phyloP scores from a whole-genome alignment of 2,329 filamentous ascomycete genomes.

The Aspergillus sojae region DNA sequence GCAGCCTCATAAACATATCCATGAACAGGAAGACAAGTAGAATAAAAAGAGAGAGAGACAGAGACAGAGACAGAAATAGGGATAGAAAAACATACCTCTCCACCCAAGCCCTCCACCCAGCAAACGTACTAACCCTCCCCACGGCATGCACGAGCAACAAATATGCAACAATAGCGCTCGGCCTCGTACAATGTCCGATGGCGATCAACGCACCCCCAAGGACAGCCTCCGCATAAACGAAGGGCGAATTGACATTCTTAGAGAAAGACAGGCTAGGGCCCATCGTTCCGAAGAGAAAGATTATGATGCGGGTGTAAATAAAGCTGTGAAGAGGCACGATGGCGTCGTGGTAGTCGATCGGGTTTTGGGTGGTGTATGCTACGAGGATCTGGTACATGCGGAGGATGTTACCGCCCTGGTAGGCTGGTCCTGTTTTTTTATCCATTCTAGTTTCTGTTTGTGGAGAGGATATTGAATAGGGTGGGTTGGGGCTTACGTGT shows the following conservation, averaged over 20 bases:
- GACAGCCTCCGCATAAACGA: conserved; percentile 9
- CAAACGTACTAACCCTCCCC: conserved; percentile 1
- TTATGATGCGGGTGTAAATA: conserved; percentile 2
- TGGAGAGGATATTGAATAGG: neutral
- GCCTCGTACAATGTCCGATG: conserved; percentile 4
- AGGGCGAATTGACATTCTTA: conserved; percentile 9
- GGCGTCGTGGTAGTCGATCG: conserved; percentile 10
- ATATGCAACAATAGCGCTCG: neutral
- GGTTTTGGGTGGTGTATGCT: conserved; percentile 6
- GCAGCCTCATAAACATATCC: neutral
- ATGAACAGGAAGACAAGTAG: too few species aligned
- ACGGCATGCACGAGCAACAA: conserved; percentile 2
- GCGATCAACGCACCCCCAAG: conserved; percentile 7
- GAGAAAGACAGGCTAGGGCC: conserved; percentile 4
- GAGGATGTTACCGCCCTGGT: conserved; percentile 10
- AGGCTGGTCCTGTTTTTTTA: conserved; percentile 1
- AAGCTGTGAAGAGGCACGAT: conserved; percentile 11
- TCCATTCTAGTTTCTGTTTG: neutral
- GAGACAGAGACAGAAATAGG: too few species aligned
- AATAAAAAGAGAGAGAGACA: too few species aligned
- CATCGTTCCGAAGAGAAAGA: conserved; percentile 10
- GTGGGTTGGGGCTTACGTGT: conserved; percentile 1
- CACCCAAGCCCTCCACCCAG: neutral
- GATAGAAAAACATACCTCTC: neutral
- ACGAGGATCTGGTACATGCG: conserved; percentile 6